Percentiles rank a stretch among this genome's conserved stretches.
Conservation (phyloP, 225 moss, liverwort and hornwort genomes). For the Sphagnum tenellum region DNA sequence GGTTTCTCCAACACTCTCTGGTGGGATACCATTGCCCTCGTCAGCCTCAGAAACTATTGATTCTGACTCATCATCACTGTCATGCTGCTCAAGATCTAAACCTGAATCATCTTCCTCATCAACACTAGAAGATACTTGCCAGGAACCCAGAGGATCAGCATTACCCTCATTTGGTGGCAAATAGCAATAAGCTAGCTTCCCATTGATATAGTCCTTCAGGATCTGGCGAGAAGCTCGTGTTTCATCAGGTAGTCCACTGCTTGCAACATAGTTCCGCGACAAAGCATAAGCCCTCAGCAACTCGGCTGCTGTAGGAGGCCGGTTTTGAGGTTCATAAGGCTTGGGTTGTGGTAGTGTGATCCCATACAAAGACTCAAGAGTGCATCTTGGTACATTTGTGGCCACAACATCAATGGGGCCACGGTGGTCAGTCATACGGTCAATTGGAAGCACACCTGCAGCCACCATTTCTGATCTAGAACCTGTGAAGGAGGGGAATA, state of each 20-base stretch:
- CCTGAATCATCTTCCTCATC: slow-evolving; percentile 32
- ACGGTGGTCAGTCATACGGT: slow-evolving; percentile 88
- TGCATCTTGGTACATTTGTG: slow-evolving; percentile 55
- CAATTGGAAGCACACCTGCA: slow-evolving; percentile 86
- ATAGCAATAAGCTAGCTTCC: slow-evolving; percentile 79
- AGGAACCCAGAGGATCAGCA: slow-evolving; percentile 12
- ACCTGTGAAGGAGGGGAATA: slow-evolving; percentile 84
- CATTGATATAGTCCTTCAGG: slow-evolving; percentile 79
- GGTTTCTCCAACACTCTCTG: slow-evolving; percentile 20
- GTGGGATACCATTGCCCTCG: slow-evolving; percentile 1
- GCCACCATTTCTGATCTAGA: slow-evolving; percentile 98
- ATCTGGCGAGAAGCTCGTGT: slow-evolving; percentile 81
- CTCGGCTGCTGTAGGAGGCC: slow-evolving; percentile 84
- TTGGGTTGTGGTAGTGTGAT: slow-evolving; percentile 66
- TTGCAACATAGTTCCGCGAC: slow-evolving; percentile 76
- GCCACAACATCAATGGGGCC: slow-evolving; percentile 95
- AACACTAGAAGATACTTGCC: slow-evolving; percentile 8
- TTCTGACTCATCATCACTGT: slow-evolving; percentile 18
- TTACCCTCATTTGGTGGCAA: slow-evolving; percentile 52
- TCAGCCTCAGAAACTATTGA: slow-evolving; percentile 1
- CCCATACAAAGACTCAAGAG: slow-evolving; percentile 67
- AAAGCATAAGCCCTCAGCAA: slow-evolving; percentile 71
- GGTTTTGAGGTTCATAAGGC: slow-evolving; percentile 58
- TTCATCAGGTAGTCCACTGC: slow-evolving; percentile 89
- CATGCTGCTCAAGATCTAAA: slow-evolving; percentile 11